phyloP scores from a whole-genome alignment of 441 rosid genomes.

The Pelargonium citronellum region DNA sequence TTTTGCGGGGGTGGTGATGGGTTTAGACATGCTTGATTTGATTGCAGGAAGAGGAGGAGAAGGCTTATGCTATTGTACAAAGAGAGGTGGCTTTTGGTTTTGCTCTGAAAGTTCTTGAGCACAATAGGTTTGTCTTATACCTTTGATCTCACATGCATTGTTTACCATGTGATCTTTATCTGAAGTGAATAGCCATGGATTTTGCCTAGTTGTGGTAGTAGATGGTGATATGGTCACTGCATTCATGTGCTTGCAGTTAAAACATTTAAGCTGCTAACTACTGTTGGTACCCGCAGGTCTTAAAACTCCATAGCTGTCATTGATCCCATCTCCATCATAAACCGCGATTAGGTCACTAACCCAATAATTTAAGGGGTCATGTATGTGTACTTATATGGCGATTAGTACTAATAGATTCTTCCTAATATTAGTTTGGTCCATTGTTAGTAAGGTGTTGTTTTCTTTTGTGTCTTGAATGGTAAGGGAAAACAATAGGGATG shows the following conservation, averaged over 20 bases:
- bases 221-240: constrained; percentile 30
- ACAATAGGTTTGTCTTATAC: constrained; percentile 27
- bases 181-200: constrained; percentile 1
- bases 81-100: too few species aligned
- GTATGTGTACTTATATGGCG: not conserved
- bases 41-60: constrained; percentile 10
- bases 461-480: constrained; percentile 24
- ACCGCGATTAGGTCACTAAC: constrained; percentile 1
- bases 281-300: constrained; percentile 9
- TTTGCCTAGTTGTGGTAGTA: constrained; percentile 19
- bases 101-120: not conserved
- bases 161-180: constrained; percentile 23
- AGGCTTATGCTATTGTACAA: constrained; percentile 16
- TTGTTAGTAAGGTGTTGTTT: constrained; percentile 17
- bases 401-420: too few species aligned
- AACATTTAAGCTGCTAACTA: constrained; percentile 29
- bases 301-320: constrained; percentile 4
- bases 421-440: not conserved
- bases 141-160: constrained; percentile 33
- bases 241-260: constrained; percentile 43
- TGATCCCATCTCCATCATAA: constrained; percentile 1
- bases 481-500: constrained; percentile 22
- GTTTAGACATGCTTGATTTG: constrained; percentile 20
- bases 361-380: not conserved
- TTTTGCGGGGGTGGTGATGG: constrained; percentile 12